Evolutionary conservation across 2,329 filamentous ascomycete species (phyloP), one percentile per base, ranked within the genome.

Genomic region (Cadophora gregata): DNA sequence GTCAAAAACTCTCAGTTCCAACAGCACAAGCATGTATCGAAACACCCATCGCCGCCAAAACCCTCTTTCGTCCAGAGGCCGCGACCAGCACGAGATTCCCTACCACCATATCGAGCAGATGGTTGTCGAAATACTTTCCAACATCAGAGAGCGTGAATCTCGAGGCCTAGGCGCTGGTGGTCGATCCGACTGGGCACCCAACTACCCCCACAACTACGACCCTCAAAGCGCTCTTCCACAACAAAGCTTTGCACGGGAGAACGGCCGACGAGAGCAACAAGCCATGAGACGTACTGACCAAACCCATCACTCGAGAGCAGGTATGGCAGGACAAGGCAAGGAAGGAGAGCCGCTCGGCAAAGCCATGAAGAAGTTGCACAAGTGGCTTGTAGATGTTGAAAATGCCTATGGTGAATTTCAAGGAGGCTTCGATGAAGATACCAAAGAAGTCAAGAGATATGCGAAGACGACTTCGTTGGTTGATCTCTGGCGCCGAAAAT

Each of bases 281-380:
- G 53, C 53, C 21, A 14, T 58, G 53, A 38, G 33, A 24, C 31
- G 19, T 36, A 3, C 21, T 4, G 10, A 1, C 31, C 10, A 12
- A 14, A 38, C 25, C 9, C 10, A 4, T n/a, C 31, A 12, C 29
- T 1, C 31, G n/a, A 38, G 31, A 51, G 4, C 12, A 19, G 16
- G 7, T 7, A 58, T 38, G 53, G 29, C 53, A 58, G 31, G 31
- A 38, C 19, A 58, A 1, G 31, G 31, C 31, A 16, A 58, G 53
- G 27, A 25, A 6, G n/a, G 31, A 38, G 6, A 36, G 31, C 31
- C 31, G 10, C 5, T 38, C 3, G 31, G 53, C 53, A 58, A 58
- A 7, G 31, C 53, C 9, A 36, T 58, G 53, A 58, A 58, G 53
- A 58, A 58, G 9, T 24, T 58, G 16, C 10, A 25, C 31, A 58